Evolutionary conservation across 306 rosid genomes (phyloP).

Genomic region (Pueraria montana): DNA sequence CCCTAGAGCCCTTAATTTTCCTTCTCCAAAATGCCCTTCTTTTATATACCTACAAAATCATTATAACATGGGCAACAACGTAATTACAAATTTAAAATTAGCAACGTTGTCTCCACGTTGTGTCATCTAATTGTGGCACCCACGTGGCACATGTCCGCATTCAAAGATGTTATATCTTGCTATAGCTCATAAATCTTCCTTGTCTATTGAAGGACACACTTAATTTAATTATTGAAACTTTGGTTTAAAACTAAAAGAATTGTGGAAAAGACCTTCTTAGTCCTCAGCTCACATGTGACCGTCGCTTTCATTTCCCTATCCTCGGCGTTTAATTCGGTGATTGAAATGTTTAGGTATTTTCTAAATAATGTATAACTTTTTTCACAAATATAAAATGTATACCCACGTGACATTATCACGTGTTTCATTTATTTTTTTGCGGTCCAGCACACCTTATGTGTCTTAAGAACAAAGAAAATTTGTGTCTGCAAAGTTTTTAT

Average conservation of each 20-base stretch:
- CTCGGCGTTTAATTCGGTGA: slow-evolving; percentile 64
- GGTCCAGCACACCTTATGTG: slow-evolving; percentile 54
- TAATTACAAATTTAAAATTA: slow-evolving; percentile 26
- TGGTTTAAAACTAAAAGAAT: not conserved
- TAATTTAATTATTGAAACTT: slow-evolving; percentile 23
- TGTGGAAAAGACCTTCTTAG: slow-evolving; percentile 7
- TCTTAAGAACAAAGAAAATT: slow-evolving; percentile 5
- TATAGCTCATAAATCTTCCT: not conserved
- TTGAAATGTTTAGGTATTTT: slow-evolving; percentile 18
- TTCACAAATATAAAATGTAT: not conserved
- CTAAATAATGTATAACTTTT: not conserved
- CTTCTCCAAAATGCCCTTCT: slow-evolving; percentile 39
- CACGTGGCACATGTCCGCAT: slow-evolving; percentile 62
- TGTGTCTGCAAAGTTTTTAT: slow-evolving; percentile 11
- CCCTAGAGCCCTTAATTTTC: not conserved
- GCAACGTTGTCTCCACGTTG: slow-evolving; percentile 56
- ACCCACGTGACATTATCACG: slow-evolving; percentile 55
- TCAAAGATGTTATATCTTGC: not conserved
- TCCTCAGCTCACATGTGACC: slow-evolving; percentile 58
- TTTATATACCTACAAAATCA: not conserved
- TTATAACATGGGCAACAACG: not conserved
- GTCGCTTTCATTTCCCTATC: slow-evolving; percentile 57
- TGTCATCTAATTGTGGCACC: slow-evolving; percentile 45
- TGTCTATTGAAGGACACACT: not conserved
- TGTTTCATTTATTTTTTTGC: slow-evolving; percentile 49